phyloP scores from a whole-genome alignment of 306 rosid species.

The Casuarina cunninghamiana region DNA sequence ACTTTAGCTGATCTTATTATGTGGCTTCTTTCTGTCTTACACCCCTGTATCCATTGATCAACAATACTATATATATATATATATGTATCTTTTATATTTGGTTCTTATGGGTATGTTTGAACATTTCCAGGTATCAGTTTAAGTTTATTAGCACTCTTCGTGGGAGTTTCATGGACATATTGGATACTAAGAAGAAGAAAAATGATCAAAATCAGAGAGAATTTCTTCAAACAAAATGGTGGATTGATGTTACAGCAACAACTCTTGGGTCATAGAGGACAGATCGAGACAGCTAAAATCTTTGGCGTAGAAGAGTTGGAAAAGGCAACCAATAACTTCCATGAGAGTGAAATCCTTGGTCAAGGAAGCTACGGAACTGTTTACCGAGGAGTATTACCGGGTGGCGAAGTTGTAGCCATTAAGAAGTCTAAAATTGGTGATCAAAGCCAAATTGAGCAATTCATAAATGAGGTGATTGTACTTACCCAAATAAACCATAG shows the following conservation, averaged over 20 bases:
- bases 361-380: conserved; percentile 47
- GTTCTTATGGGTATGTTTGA: neutral
- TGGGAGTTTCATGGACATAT: conserved; percentile 26
- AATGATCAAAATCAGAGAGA: conserved; percentile 33
- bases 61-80: too few species aligned
- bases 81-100: neutral
- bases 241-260: conserved; percentile 39
- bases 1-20: too few species aligned
- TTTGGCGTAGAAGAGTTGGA: conserved; percentile 30
- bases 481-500: conserved; percentile 51
- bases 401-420: conserved; percentile 32
- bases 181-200: conserved; percentile 37
- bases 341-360: conserved; percentile 33
- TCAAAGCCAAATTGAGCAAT: conserved; percentile 36
- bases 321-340: conserved; percentile 43
- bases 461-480: conserved; percentile 46
- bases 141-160: conserved; percentile 9
- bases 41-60: too few species aligned
- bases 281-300: conserved; percentile 21
- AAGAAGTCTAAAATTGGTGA: conserved; percentile 46
- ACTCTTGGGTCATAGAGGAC: conserved; percentile 12
- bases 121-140: conserved; percentile 28
- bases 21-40: too few species aligned
- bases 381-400: conserved; percentile 36
- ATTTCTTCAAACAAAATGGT: conserved; percentile 38